These are phyloP conservation scores for Calonectria hawksworthii DNA, from an alignment of 2,329 filamentous ascomycete genomes.

Conservation along the genomic window DNA sequence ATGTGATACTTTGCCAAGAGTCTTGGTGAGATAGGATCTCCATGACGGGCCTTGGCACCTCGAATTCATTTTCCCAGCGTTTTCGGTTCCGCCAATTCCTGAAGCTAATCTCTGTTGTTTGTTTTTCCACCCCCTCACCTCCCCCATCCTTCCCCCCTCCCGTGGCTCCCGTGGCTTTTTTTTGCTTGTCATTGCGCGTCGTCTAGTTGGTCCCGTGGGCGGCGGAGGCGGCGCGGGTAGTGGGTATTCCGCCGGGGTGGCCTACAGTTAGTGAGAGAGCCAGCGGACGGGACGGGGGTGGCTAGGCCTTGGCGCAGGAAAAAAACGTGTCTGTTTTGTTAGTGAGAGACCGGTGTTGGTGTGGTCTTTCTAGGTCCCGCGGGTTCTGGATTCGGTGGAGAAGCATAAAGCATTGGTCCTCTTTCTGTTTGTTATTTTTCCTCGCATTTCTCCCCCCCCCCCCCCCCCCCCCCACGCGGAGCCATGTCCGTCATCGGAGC, in stretches of 20 bases:
- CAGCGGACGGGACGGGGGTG: no score
- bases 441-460: not conserved
- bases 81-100: not conserved
- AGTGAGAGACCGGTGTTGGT: not conserved
- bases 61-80: not conserved
- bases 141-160: not conserved
- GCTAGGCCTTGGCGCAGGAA: not conserved
- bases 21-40: not conserved
- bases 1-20: not conserved
- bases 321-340: not conserved
- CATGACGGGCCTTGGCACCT: not conserved
- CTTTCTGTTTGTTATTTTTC: not conserved
- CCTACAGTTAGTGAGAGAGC: no score
- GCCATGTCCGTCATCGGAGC: conserved; percentile 1
- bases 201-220: not conserved
- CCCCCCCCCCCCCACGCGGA: not conserved
- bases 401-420: conserved; percentile 7
- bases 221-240: not conserved
- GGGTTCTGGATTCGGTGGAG: conserved; percentile 7
- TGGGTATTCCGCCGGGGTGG: not conserved
- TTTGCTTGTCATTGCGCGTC: not conserved
- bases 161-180: not conserved
- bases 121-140: not conserved
- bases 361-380: not conserved
- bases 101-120: not conserved